Evolutionary conservation across 2,329 filamentous ascomycete species (phyloP).

Genomic region (Metarhizium guizhouense): DNA sequence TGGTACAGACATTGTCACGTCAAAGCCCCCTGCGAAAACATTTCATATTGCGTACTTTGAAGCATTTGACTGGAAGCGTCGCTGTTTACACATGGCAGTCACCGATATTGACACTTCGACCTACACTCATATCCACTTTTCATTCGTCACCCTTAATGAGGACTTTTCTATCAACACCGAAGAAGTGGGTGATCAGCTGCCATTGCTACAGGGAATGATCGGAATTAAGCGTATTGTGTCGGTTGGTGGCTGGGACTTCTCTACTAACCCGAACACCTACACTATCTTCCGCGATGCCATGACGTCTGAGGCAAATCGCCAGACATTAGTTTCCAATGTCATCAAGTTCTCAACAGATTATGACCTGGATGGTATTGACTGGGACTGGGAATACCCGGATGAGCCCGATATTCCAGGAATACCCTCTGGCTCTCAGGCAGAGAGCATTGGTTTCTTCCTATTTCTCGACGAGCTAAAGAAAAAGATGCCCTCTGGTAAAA

Average conservation of each 20-base stretch:
- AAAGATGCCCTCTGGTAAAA: no score
- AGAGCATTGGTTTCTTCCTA: no score
- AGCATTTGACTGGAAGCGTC: conserved; percentile 1
- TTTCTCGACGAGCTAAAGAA: no score
- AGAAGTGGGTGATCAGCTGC: conserved; percentile 12
- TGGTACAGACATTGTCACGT: conserved; percentile 14
- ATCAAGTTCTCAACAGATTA: conserved; percentile 26
- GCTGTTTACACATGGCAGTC: neutral
- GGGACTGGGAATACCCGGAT: conserved; percentile 34
- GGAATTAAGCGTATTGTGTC: conserved; percentile 17
- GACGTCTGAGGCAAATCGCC: conserved; percentile 17
- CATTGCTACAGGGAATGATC: no score
- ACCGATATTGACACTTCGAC: conserved; percentile 2
- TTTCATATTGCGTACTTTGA: conserved; percentile 13
- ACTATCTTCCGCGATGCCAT: conserved; percentile 12
- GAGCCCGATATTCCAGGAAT: no score
- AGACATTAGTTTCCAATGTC: conserved; percentile 22
- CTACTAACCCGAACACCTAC: conserved; percentile 8
- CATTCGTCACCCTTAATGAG: conserved; percentile 22
- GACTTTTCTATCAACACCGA: conserved; percentile 11
- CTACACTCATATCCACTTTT: conserved; percentile 27
- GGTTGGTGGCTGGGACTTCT: conserved; percentile 20
- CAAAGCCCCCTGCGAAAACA: neutral
- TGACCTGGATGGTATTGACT: conserved; percentile 28
- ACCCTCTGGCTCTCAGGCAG: no score